These are phyloP conservation scores for Tilletia walkeri DNA, from an alignment of 1,284 basidiomycete species.

Conservation along the genomic window DNA sequence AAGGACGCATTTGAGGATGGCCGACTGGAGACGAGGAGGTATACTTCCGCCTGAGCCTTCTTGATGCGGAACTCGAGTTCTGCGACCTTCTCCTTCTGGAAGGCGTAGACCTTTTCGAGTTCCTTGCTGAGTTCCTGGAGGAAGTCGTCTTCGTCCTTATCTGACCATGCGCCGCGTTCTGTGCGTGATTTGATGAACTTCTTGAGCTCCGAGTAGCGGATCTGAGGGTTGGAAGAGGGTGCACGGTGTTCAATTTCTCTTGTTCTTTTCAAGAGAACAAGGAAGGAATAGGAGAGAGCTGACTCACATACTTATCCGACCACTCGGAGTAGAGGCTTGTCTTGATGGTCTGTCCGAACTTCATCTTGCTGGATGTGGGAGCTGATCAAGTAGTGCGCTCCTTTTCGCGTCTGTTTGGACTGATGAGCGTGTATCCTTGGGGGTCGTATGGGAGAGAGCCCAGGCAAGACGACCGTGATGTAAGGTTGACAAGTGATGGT, in stretches of 20 bases:
- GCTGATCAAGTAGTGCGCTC: too few species aligned
- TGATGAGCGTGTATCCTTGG: too few species aligned
- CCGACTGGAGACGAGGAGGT: conserved; percentile 49
- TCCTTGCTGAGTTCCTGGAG: conserved; percentile 69
- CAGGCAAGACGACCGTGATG: too few species aligned
- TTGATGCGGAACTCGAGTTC: conserved; percentile 54
- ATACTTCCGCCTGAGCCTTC: conserved; percentile 52
- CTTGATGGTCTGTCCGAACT: conserved; percentile 56
- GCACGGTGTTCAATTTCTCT: too few species aligned
- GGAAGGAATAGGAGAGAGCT: background rate
- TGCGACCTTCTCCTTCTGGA: conserved; percentile 77
- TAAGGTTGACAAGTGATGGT: too few species aligned
- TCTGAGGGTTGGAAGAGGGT: conserved; percentile 7
- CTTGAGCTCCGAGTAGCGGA: conserved; percentile 55
- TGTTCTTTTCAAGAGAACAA: too few species aligned
- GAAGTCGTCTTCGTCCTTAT: conserved; percentile 54
- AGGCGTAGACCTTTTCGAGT: conserved; percentile 91
- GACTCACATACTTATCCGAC: conserved; percentile 45
- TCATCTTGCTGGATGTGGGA: conserved; percentile 32
- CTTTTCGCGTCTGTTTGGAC: too few species aligned
- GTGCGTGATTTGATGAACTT: conserved; percentile 55
- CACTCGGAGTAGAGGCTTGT: conserved; percentile 55
- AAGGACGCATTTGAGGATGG: conserved; percentile 32
- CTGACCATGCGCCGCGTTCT: conserved; percentile 50
- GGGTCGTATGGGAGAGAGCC: too few species aligned